Evolutionary conservation across 371 early-diverging fungal genomes (phyloP).

Genomic region (Apophysomyces variabilis): DNA sequence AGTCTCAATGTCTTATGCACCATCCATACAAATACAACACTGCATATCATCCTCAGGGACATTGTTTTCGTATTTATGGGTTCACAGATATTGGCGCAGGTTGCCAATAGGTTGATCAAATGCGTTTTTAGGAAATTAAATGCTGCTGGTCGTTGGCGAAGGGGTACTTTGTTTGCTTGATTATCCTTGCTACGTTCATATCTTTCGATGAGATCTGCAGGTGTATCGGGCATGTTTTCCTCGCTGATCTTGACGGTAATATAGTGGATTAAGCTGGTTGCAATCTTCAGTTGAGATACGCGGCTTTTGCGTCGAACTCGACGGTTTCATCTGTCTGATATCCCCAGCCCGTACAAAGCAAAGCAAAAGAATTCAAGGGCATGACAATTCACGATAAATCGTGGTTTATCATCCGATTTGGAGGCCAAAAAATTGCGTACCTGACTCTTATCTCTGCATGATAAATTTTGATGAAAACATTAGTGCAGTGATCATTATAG

Average conservation of each 20-base stretch:
- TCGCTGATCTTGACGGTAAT: slow-evolving; percentile 15
- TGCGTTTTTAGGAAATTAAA: neutral
- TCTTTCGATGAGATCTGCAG: slow-evolving; percentile 1
- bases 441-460: too few species aligned
- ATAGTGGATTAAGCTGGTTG: slow-evolving; percentile 4
- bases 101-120: neutral
- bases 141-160: neutral
- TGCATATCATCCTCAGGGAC: neutral
- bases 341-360: too few species aligned
- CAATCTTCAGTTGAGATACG: neutral
- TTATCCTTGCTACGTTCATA: slow-evolving; percentile 14
- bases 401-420: too few species aligned
- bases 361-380: too few species aligned
- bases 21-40: too few species aligned
- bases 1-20: too few species aligned
- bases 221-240: neutral
- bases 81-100: slow-evolving; percentile 9
- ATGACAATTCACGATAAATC: too few species aligned
- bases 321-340: neutral
- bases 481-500: too few species aligned
- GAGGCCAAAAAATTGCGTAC: too few species aligned
- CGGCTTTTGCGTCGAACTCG: neutral
- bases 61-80: slow-evolving; percentile 5
- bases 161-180: slow-evolving; percentile 1
- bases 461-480: too few species aligned